phyloP scores from a whole-genome alignment of 441 rosid species.

The Erodium moschatum region DNA sequence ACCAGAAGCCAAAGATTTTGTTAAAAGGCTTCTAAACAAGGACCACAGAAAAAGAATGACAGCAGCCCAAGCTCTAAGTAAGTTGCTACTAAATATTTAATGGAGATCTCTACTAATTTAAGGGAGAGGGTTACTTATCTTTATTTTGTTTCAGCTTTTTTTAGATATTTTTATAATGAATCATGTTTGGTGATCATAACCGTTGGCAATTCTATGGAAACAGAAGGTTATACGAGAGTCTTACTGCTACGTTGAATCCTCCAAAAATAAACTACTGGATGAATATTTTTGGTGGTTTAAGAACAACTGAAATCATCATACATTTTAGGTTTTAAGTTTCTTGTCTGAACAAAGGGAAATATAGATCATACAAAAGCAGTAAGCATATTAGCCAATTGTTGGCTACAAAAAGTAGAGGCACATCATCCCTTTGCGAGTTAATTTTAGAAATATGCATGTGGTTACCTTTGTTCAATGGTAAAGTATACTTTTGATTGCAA shows the following conservation, averaged over 20 bases:
- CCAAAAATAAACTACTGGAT: not conserved
- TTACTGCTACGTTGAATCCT: not conserved
- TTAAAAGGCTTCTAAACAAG: slow-evolving; percentile 60
- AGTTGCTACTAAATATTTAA: slow-evolving; percentile 28
- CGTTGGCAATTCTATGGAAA: not conserved
- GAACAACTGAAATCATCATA: not conserved
- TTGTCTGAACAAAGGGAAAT: not conserved
- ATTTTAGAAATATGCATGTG: not conserved
- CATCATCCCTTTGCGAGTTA: not conserved
- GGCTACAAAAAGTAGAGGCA: not conserved
- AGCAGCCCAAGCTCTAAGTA: slow-evolving; percentile 87
- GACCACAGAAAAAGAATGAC: slow-evolving; percentile 84
- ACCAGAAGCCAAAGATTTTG: slow-evolving; percentile 80
- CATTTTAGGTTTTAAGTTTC: not conserved
- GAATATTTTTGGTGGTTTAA: not conserved
- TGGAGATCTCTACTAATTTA: slow-evolving; percentile 12
- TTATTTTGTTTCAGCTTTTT: slow-evolving; percentile 14
- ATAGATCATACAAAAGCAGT: not conserved
- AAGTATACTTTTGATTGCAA: not conserved
- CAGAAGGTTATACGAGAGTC: not conserved
- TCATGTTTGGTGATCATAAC: not conserved
- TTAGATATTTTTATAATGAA: not conserved
- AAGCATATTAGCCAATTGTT: not conserved
- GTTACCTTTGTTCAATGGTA: not conserved
- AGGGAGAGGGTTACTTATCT: not conserved